These are phyloP conservation scores for Claviceps paspali DNA, from an alignment of 2,329 filamentous ascomycete species.

Conservation along the genomic window DNA sequence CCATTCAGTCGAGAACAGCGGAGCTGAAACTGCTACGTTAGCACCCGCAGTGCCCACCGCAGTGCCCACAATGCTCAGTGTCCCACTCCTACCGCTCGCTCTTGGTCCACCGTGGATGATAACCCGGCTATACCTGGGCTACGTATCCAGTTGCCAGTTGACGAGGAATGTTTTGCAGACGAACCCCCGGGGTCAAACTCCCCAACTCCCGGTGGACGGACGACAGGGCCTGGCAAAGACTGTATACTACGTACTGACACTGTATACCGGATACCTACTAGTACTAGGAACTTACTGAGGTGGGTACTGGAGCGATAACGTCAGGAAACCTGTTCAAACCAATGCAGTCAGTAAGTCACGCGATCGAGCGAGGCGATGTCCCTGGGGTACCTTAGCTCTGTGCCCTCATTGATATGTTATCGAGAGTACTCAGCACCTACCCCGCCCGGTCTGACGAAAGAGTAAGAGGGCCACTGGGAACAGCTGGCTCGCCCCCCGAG, in stretches of 20 bases:
- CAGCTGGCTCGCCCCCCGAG: constrained; percentile 2
- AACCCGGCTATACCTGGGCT: no score
- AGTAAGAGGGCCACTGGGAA: constrained; percentile 12
- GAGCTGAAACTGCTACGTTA: neutral
- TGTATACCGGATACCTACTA: no score
- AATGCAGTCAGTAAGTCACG: constrained; percentile 6
- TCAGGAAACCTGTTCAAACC: neutral
- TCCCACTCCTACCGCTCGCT: no score
- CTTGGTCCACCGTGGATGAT: no score
- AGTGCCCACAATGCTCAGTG: neutral
- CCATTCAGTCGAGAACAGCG: neutral
- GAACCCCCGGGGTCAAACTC: no score
- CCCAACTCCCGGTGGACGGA: no score
- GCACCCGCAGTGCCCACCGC: neutral
- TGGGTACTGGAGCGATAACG: neutral
- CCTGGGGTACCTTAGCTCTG: constrained; percentile 1
- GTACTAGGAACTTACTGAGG: no score
- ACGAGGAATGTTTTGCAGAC: no score
- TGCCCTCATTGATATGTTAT: constrained; percentile 4
- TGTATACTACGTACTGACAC: no score
- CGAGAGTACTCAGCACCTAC: constrained; percentile 22
- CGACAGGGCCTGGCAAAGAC: no score
- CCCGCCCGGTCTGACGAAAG: constrained; percentile 29
- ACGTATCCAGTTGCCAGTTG: no score
- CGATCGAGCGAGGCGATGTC: constrained; percentile 8